phyloP scores from a whole-genome alignment of 176 grass and related monocot species.

The Canna indica region DNA sequence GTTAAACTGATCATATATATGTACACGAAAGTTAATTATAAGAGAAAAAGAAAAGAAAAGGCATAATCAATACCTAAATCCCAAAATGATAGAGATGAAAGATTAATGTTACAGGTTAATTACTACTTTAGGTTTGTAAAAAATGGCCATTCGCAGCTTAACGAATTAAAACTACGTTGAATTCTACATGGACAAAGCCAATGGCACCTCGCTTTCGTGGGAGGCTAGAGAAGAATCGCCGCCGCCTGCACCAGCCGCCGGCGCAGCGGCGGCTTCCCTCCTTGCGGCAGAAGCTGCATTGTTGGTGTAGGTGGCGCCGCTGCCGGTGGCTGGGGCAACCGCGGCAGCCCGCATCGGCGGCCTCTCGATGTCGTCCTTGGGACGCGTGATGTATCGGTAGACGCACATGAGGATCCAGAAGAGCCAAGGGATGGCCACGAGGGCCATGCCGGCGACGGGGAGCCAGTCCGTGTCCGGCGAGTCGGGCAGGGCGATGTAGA shows the following conservation, averaged over 20 bases:
- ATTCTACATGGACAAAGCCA: slow-evolving; percentile 7
- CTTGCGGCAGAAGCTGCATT: no score
- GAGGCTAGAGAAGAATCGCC: slow-evolving; percentile 41
- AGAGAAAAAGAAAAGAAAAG: no score
- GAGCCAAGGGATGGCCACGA: slow-evolving; percentile 48
- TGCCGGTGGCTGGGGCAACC: background rate
- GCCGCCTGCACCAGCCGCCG: background rate
- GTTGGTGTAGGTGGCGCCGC: background rate
- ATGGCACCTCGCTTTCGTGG: slow-evolving; percentile 47
- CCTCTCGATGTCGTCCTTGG: background rate
- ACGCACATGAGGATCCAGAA: slow-evolving; percentile 40
- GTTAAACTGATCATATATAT: no score
- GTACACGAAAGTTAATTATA: no score
- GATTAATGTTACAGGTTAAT: no score
- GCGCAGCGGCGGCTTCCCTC: no score
- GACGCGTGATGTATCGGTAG: no score
- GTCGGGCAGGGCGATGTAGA: slow-evolving; percentile 41
- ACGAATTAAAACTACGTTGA: background rate
- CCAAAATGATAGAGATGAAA: no score
- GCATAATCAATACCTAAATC: no score
- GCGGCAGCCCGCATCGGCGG: background rate
- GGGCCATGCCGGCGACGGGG: slow-evolving; percentile 29
- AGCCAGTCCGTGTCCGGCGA: slow-evolving; percentile 29
- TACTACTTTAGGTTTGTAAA: background rate
- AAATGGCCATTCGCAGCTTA: background rate